These are phyloP conservation scores for Neocatenulostroma microsporum DNA, from an alignment of 2,329 filamentous ascomycete species.

Conservation along the genomic window DNA sequence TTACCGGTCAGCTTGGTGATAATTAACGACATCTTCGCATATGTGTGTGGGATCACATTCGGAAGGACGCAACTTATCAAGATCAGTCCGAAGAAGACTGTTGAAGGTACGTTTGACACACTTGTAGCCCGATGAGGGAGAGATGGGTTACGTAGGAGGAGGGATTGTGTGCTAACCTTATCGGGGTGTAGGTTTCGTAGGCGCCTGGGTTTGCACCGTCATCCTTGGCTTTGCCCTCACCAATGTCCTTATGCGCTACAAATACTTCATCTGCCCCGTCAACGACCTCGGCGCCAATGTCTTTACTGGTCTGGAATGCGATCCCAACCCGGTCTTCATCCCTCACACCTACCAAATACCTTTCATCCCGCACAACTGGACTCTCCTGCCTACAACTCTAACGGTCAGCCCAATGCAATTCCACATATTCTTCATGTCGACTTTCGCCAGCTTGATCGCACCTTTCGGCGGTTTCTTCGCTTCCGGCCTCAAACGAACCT, in stretches of 20 bases:
- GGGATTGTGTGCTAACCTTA: background rate
- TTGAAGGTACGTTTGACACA: conserved; percentile 50
- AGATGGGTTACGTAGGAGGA: background rate
- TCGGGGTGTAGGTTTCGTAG: conserved; percentile 64
- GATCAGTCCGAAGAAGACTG: conserved; percentile 96
- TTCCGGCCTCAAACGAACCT: conserved; percentile 92
- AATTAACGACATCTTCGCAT: conserved; percentile 97
- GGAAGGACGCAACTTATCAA: conserved; percentile 96
- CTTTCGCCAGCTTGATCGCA: conserved; percentile 92
- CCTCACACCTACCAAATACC: conserved; percentile 65
- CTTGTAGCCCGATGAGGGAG: background rate
- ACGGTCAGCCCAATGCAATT: conserved; percentile 83
- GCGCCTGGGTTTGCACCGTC: conserved; percentile 92
- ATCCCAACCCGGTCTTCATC: conserved; percentile 84
- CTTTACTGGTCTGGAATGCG: conserved; percentile 82
- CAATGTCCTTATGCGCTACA: conserved; percentile 77
- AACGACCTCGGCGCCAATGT: conserved; percentile 93
- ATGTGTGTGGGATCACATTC: conserved; percentile 94
- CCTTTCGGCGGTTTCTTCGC: conserved; percentile 98
- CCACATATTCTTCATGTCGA: conserved; percentile 81
- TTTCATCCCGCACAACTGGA: conserved; percentile 50
- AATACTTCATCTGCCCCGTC: conserved; percentile 97
- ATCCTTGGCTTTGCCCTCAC: conserved; percentile 75
- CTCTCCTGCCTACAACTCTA: conserved; percentile 64
- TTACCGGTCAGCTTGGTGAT: conserved; percentile 89